Evolutionary conservation across 2,329 filamentous ascomycete genomes (phyloP), one percentile per base, ranked within the genome.

Genomic region (Epichloe sibirici): DNA sequence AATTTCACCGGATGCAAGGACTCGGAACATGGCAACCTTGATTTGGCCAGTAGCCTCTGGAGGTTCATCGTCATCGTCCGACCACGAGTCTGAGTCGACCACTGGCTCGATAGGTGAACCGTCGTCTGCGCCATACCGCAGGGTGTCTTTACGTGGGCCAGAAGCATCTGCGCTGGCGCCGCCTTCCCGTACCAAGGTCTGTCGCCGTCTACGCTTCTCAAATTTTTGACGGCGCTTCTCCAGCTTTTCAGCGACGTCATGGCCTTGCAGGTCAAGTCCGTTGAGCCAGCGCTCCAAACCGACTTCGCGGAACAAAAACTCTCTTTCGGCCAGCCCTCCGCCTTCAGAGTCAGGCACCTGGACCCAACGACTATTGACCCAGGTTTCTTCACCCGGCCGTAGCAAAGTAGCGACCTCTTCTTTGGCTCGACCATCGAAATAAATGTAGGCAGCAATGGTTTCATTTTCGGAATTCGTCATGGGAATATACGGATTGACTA

Each of bases 321-420:
- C 93, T 58, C 93, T 83, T 73, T 98, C 93, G 34, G 93, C 93
- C 45, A 98, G 79, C 43, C 93, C 93, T 48, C 93, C 93, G 35
- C 91, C 91, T 69, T 97, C 91, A 25, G 85, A 82, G 31, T 90
- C 85, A 3, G 91, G 89, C 6, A 98, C 83, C 65, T 94, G 91
- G 48, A 98, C 93, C 93, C 93, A 98, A 61, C 93, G 79, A 52
- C 90, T 96, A 65, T 97, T 98, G 25, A 98, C 94, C 93, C 93
- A 98, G 2, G 93, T 98, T 71, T 98, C 93, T 66, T 97, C 93
- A 25, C 93, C 91, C 12, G 90, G 86, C 52, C 93, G 79, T 50
- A 98, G 75, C 53, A 98, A 74, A 12, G 93, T 98, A 50, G 93
- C 93, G 3, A 98, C 94, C 71, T 98, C 93, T 67, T 98, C 93